These are phyloP conservation scores for Xylariaceae sp. DNA, from an alignment of 2,329 filamentous ascomycete genomes.

Conservation along the genomic window DNA sequence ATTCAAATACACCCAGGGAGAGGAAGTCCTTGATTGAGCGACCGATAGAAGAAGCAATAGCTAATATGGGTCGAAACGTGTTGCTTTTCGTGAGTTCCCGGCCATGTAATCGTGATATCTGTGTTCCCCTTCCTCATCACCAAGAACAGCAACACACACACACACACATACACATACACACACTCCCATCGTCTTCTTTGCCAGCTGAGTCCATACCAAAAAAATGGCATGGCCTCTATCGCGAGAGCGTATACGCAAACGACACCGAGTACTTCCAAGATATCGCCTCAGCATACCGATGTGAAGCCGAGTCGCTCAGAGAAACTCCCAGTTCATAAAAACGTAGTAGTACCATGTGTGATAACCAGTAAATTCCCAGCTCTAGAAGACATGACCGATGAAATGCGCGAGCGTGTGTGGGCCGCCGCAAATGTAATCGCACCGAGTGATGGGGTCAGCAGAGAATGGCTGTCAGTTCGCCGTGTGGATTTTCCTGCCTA, in stretches of 20 bases:
- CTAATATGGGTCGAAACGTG: no score
- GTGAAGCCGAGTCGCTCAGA: conserved; percentile 57
- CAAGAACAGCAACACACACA: no score
- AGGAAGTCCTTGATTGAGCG: no score
- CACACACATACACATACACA: no score
- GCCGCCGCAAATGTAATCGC: conserved; percentile 63
- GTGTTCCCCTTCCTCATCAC: no score
- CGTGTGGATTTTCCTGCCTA: conserved; percentile 74
- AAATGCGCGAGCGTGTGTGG: conserved; percentile 53
- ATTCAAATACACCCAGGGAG: no score
- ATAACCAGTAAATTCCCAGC: conserved; percentile 59
- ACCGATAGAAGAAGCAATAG: no score
- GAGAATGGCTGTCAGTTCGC: conserved; percentile 63
- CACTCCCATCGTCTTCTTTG: no score
- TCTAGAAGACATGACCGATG: conserved; percentile 52
- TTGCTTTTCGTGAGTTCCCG: no score
- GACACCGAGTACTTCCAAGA: conserved; percentile 60
- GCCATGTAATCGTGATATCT: no score
- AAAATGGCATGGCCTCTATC: conserved; percentile 50
- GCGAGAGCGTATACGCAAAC: conserved; percentile 49
- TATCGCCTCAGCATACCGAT: conserved; percentile 54
- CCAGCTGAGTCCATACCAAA: conserved; percentile 33
- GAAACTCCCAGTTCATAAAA: conserved; percentile 54
- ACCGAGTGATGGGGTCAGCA: conserved; percentile 56
- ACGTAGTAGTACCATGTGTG: conserved; percentile 59